Evolutionary conservation across 2,329 filamentous ascomycete genomes (phyloP).

Genomic region (Alternaria sp.): DNA sequence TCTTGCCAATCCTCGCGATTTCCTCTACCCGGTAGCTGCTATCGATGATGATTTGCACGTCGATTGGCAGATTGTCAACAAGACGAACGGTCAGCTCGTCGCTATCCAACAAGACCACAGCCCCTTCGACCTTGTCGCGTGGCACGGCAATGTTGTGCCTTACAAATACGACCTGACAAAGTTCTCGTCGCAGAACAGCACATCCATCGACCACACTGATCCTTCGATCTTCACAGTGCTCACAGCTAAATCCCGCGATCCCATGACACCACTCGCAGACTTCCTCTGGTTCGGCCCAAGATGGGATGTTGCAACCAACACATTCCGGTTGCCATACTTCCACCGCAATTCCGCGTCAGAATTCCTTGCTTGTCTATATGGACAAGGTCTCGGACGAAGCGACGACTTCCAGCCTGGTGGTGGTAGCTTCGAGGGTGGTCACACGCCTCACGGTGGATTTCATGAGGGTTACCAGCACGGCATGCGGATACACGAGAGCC

Average conservation of each 20-base stretch:
- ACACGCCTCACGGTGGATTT: conserved; percentile 50
- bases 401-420: conserved; percentile 53
- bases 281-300: conserved; percentile 49
- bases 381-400: conserved; percentile 46
- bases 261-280: conserved; percentile 44
- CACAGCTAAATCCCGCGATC: conserved; percentile 47
- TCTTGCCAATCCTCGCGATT: conserved; percentile 50
- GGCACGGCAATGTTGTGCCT: conserved; percentile 53
- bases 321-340: conserved; percentile 49
- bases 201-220: conserved; percentile 49
- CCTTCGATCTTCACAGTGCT: conserved; percentile 49
- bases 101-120: conserved; percentile 48
- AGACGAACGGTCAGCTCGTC: conserved; percentile 43
- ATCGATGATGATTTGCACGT: conserved; percentile 47
- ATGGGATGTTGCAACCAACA: conserved; percentile 49
- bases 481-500: conserved; percentile 52
- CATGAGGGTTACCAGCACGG: conserved; percentile 55
- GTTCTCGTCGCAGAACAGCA: conserved; percentile 48
- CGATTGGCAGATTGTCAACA: conserved; percentile 44
- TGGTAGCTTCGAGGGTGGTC: conserved; percentile 46
- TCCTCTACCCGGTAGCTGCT: conserved; percentile 47
- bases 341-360: conserved; percentile 49
- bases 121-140: conserved; percentile 53
- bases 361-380: conserved; percentile 48
- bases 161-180: conserved; percentile 65